These are phyloP conservation scores for Terfezia boudieri DNA, from an alignment of 495 filamentous ascomycete genomes.

Conservation along the genomic window DNA sequence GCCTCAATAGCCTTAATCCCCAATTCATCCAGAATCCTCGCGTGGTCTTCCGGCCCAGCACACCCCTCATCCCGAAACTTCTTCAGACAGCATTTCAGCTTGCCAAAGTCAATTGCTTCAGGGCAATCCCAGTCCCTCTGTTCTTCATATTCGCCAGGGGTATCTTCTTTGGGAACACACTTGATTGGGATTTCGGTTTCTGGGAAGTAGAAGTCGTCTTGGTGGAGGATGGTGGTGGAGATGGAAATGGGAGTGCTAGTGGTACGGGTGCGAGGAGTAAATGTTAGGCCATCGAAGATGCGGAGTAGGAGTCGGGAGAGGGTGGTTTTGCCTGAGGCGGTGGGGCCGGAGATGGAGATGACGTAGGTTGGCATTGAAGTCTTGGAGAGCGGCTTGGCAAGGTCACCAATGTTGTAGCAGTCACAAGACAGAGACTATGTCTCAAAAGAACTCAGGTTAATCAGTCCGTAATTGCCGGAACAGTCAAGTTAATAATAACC, in stretches of 20 bases:
- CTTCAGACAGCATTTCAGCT: conserved; percentile 35
- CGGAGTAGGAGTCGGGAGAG: conserved; percentile 48
- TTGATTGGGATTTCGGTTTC: conserved; percentile 43
- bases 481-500: no score
- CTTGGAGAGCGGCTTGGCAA: no score
- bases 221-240: conserved; percentile 8
- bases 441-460: no score
- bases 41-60: not conserved
- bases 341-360: conserved; percentile 52
- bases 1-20: not conserved
- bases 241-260: not conserved
- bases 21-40: not conserved
- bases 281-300: conserved; percentile 40
- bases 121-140: conserved; percentile 62
- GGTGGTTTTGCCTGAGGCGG: conserved; percentile 62
- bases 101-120: conserved; percentile 42
- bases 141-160: not conserved
- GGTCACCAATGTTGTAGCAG: no score
- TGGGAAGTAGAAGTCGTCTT: conserved; percentile 77
- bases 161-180: not conserved
- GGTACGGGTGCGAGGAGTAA: conserved; percentile 40
- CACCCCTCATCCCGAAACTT: conserved; percentile 36
- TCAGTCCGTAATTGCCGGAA: no score
- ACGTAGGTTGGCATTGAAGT: conserved; percentile 25
- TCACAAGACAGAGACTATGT: no score